phyloP scores from a whole-genome alignment of 768 basidiomycete genomes.

The Neoboletus subvelutipes region DNA sequence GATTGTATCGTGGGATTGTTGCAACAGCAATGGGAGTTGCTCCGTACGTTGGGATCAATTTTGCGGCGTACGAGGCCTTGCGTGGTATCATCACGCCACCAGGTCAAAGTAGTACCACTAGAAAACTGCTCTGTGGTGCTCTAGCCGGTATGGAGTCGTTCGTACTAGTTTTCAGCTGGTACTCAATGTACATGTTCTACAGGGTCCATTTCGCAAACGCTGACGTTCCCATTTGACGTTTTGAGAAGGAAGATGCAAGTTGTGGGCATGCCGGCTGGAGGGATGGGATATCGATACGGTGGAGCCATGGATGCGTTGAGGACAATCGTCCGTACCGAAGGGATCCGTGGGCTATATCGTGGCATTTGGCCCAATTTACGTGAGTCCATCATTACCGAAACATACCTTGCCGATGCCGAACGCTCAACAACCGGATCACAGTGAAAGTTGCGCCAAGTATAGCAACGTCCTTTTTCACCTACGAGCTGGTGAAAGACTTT shows the following conservation, averaged over 20 bases:
- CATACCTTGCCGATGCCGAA: conserved; percentile 4
- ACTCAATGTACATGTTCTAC: conserved; percentile 12
- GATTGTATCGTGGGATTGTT: conserved; percentile 80
- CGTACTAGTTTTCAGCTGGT: neutral
- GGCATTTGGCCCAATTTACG: conserved; percentile 88
- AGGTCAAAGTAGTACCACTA: conserved; percentile 61
- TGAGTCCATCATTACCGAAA: conserved; percentile 39
- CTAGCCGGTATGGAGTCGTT: conserved; percentile 59
- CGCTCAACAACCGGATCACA: conserved; percentile 31
- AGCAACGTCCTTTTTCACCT: conserved; percentile 82
- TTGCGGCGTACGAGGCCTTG: conserved; percentile 88
- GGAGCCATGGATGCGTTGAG: conserved; percentile 79
- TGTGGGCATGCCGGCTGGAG: conserved; percentile 66
- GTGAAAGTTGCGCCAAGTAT: conserved; percentile 93
- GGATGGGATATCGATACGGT: conserved; percentile 64
- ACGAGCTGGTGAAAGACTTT: conserved; percentile 63
- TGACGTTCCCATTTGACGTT: conserved; percentile 97
- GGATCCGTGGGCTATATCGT: conserved; percentile 73
- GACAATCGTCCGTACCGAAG: conserved; percentile 71
- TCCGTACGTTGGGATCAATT: conserved; percentile 89
- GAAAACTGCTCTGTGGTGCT: conserved; percentile 84
- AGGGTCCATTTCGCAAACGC: conserved; percentile 90
- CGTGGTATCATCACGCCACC: conserved; percentile 79
- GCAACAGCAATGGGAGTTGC: conserved; percentile 89
- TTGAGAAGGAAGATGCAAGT: conserved; percentile 96